phyloP scores from a whole-genome alignment of 2,329 filamentous ascomycete species.

The Thermomyces lanuginosus region DNA sequence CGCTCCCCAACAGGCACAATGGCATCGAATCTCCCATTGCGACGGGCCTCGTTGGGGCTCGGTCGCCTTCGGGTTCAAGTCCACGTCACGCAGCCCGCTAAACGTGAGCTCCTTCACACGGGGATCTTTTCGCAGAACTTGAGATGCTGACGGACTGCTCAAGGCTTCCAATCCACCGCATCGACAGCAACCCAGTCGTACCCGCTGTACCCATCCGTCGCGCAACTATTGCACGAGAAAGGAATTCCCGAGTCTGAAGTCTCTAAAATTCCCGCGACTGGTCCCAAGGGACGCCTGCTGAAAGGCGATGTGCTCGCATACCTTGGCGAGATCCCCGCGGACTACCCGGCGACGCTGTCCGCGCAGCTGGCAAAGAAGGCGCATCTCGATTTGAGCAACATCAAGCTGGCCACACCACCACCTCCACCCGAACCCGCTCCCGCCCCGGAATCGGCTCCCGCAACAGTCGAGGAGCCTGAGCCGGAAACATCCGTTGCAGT shows the following conservation, averaged over 20 bases:
- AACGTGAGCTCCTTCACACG: background rate
- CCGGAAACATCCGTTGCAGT: slow-evolving; percentile 40
- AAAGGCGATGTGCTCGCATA: slow-evolving; percentile 94
- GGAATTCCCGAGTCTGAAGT: slow-evolving; percentile 60
- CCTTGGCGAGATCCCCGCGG: slow-evolving; percentile 57
- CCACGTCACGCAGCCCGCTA: slow-evolving; percentile 18
- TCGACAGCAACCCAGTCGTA: slow-evolving; percentile 24
- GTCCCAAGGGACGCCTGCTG: slow-evolving; percentile 71
- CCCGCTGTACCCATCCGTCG: slow-evolving; percentile 56
- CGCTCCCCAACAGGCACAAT: slow-evolving; percentile 10
- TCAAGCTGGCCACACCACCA: slow-evolving; percentile 52
- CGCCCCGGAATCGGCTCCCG: slow-evolving; percentile 13
- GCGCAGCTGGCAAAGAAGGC: slow-evolving; percentile 55
- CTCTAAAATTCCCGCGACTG: slow-evolving; percentile 69
- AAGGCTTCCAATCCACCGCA: slow-evolving; percentile 20
- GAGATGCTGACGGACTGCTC: slow-evolving; percentile 2
- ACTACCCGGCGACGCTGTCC: slow-evolving; percentile 55
- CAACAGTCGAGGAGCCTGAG: slow-evolving; percentile 14
- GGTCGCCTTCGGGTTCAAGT: slow-evolving; percentile 16
- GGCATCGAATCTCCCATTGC: slow-evolving; percentile 18
- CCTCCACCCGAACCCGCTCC: slow-evolving; percentile 10
- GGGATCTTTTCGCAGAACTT: background rate
- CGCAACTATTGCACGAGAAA: slow-evolving; percentile 63
- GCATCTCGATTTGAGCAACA: slow-evolving; percentile 87
- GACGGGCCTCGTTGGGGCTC: slow-evolving; percentile 19